Percentiles rank a stretch among this genome's conserved stretches.
phyloP scores from a whole-genome alignment of 2,329 filamentous ascomycete genomes.

The Cladosporium colombiae region DNA sequence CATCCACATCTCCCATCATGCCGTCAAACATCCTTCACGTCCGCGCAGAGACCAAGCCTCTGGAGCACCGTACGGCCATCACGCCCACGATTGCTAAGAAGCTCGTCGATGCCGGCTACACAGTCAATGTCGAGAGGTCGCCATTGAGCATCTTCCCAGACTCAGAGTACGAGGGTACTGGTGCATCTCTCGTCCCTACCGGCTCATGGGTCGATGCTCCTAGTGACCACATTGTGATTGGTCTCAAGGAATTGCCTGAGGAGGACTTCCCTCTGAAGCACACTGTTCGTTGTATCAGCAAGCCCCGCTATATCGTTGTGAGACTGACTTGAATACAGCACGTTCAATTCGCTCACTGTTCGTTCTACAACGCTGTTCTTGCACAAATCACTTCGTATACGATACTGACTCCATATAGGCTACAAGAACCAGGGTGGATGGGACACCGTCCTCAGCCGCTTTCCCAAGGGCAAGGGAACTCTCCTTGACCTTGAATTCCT shows the following conservation, averaged over 20 bases:
- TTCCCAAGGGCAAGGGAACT: constrained; percentile 71
- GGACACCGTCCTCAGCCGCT: constrained; percentile 77
- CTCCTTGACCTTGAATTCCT: constrained; percentile 89
- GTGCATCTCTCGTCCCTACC: constrained; percentile 42
- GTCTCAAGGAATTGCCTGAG: constrained; percentile 46
- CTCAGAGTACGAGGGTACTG: constrained; percentile 43
- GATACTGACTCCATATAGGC: constrained; percentile 26
- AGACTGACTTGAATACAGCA: constrained; percentile 27
- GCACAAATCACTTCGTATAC: background rate
- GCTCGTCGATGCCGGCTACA: constrained; percentile 44
- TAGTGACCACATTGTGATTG: constrained; percentile 42
- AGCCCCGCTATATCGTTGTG: background rate
- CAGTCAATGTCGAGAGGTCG: constrained; percentile 43
- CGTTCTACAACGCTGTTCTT: background rate
- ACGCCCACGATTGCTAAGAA: constrained; percentile 43
- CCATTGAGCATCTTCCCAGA: constrained; percentile 43
- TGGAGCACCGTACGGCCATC: constrained; percentile 42
- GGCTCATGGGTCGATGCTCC: constrained; percentile 44
- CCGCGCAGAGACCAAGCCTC: constrained; percentile 40
- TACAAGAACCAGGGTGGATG: constrained; percentile 66
- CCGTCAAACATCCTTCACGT: constrained; percentile 35
- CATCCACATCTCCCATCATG: constrained; percentile 25
- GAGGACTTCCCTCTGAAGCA: constrained; percentile 71
- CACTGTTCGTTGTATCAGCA: constrained; percentile 40
- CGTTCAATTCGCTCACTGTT: constrained; percentile 42